Evolutionary conservation across 257 asterid species (phyloP), one percentile per base, ranked within the genome.

Genomic region (Haberlea rhodopensis): DNA sequence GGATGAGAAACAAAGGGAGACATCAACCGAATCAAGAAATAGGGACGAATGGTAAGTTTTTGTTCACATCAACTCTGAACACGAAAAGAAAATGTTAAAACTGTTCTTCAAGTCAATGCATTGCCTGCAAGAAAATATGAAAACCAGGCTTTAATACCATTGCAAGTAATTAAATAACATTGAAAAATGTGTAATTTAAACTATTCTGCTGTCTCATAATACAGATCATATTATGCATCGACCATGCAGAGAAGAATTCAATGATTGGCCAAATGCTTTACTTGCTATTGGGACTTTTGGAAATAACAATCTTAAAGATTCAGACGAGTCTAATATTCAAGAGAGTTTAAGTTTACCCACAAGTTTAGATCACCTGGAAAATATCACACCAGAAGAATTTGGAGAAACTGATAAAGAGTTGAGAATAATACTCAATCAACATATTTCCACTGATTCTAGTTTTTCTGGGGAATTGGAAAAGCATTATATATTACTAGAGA

Each of bases 281-380:
- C 88, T 91, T 3, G 76, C 97, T 2, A 88, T 91, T 59, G 97
- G 97, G 28, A 91, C 97, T 60, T 86, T 91, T 10, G 97, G 97
- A 25, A 82, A 76, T 48, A 66, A 26, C 61, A 64, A 65, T 52
- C 48, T 49, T 1, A 81, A 84, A 56, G 57, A 65, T 10, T 32
- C 75, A 16, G 79, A 65, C 3, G 69, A 46, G 19, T 21, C 66
- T 53, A 58, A 70, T 53, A 5, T 45, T 56, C 74, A 71, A 29
- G 66, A 27, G 11, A 60, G 5, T 23, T 18, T 87, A 19, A 61
- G 83, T 15, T 80, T 15, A 16, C 52, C 54, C 20, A 18, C 59
- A 8, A 51, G 32, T 8, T 53, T 61, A 55, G 82, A 65, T 25
- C 68, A 61, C 55, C 68, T 10, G n/a, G 68, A 71, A 23, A 53